Conservation (phyloP, 257 asterid species). For the Leonotis leonurus region DNA sequence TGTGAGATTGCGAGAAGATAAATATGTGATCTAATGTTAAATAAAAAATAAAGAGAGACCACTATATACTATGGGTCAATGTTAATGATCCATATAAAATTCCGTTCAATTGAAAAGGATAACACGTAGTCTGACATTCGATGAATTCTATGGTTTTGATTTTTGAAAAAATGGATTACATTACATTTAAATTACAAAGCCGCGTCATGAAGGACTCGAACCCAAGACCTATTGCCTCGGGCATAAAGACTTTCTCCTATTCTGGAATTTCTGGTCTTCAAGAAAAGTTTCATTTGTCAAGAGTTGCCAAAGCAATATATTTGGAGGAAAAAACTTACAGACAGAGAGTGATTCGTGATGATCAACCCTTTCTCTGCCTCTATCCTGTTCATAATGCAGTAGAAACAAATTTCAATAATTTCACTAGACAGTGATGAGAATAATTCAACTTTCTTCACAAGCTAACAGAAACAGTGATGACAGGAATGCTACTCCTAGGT, state of each 20-base stretch:
- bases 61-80: no score
- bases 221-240: no score
- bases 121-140: background rate
- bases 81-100: no score
- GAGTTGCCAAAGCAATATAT: slow-evolving; percentile 11
- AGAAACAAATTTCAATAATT: slow-evolving; percentile 6
- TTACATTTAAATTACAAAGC: no score
- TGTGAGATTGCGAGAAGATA: no score
- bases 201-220: no score
- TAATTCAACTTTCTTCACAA: background rate
- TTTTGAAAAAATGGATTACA: background rate
- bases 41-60: no score
- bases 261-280: background rate
- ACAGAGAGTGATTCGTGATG: slow-evolving; percentile 77
- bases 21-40: no score
- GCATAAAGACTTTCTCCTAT: no score
- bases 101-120: background rate
- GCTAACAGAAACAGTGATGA: background rate
- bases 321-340: slow-evolving; percentile 45
- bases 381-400: slow-evolving; percentile 54
- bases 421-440: background rate
- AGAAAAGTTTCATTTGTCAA: background rate
- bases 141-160: background rate
- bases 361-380: slow-evolving; percentile 93
- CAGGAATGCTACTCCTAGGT: background rate